A percentile compares a stretch with the other conserved stretches of the same genome.
Evolutionary conservation across 192 early-diverging fungal species (phyloP).

Genomic region (Coemansia sp.): DNA sequence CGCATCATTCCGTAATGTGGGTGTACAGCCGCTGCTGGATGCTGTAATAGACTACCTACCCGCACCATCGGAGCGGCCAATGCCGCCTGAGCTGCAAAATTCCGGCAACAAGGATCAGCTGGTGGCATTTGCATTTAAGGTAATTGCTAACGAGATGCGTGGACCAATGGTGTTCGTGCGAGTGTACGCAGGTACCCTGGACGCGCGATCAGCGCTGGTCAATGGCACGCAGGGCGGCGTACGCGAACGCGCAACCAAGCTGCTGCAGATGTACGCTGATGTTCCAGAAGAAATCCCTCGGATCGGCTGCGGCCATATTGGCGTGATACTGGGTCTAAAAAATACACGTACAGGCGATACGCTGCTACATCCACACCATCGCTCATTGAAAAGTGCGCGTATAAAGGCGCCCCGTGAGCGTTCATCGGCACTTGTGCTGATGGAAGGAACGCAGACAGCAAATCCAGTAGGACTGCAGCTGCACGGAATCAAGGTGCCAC

Average conservation of each 20-base stretch:
- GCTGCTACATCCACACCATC: slow-evolving; percentile 60
- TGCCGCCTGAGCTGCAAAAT: neutral
- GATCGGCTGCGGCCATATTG: slow-evolving; percentile 78
- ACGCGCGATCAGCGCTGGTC: slow-evolving; percentile 65
- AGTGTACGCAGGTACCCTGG: slow-evolving; percentile 77
- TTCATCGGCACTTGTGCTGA: slow-evolving; percentile 7
- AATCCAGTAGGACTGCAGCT: slow-evolving; percentile 53
- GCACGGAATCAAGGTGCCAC: slow-evolving; percentile 76
- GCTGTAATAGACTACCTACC: slow-evolving; percentile 86
- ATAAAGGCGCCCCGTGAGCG: neutral
- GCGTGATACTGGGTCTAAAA: slow-evolving; percentile 79
- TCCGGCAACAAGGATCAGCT: slow-evolving; percentile 56
- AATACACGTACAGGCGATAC: slow-evolving; percentile 86
- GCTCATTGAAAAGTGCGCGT: slow-evolving; percentile 7
- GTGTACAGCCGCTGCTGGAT: slow-evolving; percentile 91
- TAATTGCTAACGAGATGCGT: slow-evolving; percentile 77
- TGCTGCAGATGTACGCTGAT: slow-evolving; percentile 91
- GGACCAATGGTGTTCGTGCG: slow-evolving; percentile 90
- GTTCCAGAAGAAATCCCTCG: slow-evolving; percentile 76
- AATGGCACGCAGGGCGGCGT: slow-evolving; percentile 60
- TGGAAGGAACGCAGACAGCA: slow-evolving; percentile 8
- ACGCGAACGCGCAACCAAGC: slow-evolving; percentile 77
- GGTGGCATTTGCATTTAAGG: slow-evolving; percentile 93
- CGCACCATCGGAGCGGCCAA: slow-evolving; percentile 68
- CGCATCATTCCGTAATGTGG: slow-evolving; percentile 84